Evolutionary conservation across 208 protist genomes (phyloP).

Genomic region (Trypanosomatidae sp.): DNA sequence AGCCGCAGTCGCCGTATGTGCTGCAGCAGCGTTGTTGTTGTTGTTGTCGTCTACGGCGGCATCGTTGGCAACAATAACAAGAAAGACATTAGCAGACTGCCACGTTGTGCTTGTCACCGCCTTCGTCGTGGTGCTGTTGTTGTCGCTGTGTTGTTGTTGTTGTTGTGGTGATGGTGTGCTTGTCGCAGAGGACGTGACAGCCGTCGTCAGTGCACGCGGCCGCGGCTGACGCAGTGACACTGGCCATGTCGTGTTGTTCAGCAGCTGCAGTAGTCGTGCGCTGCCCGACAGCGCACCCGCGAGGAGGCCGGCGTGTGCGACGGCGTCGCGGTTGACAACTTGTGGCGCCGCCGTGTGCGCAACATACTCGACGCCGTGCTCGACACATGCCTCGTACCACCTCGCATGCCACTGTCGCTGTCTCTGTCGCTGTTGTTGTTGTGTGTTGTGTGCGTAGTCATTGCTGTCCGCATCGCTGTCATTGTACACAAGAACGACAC

Average conservation of each 20-base stretch:
- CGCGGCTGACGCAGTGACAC: slow-evolving; percentile 1
- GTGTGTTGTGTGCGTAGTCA: too few species aligned
- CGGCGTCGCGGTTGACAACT: slow-evolving; percentile 3
- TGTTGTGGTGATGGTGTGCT: background rate
- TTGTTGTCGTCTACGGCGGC: too few species aligned
- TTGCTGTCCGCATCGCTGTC: background rate
- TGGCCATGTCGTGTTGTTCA: slow-evolving; percentile 53
- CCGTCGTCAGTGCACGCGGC: background rate
- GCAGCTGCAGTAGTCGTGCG: slow-evolving; percentile 26
- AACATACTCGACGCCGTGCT: background rate
- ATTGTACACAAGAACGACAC: background rate
- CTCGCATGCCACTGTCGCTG: background rate
- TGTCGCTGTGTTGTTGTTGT: background rate
- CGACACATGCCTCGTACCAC: background rate
- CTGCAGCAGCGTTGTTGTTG: too few species aligned
- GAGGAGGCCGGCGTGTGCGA: slow-evolving; percentile 16
- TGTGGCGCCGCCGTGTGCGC: background rate
- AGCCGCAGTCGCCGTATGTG: too few species aligned
- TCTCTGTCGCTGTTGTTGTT: background rate
- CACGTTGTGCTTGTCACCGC: too few species aligned
- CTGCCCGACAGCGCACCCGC: slow-evolving; percentile 17
- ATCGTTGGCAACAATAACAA: slow-evolving; percentile 10
- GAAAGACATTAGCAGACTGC: too few species aligned
- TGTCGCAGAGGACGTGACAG: background rate
- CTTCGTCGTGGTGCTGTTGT: too few species aligned